Conservation (phyloP, 257 asterid species). For the Nicotiana obtusifolia region DNA sequence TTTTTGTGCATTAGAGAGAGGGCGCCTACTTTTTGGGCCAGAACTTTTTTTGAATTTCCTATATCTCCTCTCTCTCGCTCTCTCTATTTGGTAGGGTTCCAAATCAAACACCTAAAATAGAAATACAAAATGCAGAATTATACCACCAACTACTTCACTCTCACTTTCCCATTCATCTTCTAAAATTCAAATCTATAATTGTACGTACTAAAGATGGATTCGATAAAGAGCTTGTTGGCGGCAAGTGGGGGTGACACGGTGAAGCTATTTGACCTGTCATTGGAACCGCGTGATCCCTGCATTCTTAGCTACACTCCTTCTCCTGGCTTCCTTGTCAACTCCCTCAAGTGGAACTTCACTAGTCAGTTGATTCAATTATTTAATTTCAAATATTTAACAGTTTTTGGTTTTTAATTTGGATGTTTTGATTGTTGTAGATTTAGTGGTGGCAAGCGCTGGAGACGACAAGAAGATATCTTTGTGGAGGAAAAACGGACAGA, state of each 20-base stretch:
- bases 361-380: constrained; percentile 41
- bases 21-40: constrained; percentile 12
- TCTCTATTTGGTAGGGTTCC: constrained; percentile 8
- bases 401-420: background rate
- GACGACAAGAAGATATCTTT: constrained; percentile 74
- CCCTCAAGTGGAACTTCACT: constrained; percentile 96
- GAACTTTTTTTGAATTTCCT: constrained; percentile 16
- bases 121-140: background rate
- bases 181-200: background rate
- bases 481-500: constrained; percentile 82
- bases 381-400: background rate
- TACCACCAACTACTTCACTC: background rate
- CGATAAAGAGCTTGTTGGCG: constrained; percentile 58
- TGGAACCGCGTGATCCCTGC: constrained; percentile 81
- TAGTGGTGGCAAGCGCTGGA: constrained; percentile 92
- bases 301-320: constrained; percentile 69
- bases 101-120: background rate
- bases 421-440: constrained; percentile 38
- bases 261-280: constrained; percentile 82
- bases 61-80: background rate
- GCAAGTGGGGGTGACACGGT: constrained; percentile 91
- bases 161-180: background rate
- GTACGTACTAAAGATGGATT: constrained; percentile 22
- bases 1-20: background rate
- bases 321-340: constrained; percentile 64